Evolutionary conservation across 1,139 yeast species (phyloP).

Genomic region (Candida frijolesensis): DNA sequence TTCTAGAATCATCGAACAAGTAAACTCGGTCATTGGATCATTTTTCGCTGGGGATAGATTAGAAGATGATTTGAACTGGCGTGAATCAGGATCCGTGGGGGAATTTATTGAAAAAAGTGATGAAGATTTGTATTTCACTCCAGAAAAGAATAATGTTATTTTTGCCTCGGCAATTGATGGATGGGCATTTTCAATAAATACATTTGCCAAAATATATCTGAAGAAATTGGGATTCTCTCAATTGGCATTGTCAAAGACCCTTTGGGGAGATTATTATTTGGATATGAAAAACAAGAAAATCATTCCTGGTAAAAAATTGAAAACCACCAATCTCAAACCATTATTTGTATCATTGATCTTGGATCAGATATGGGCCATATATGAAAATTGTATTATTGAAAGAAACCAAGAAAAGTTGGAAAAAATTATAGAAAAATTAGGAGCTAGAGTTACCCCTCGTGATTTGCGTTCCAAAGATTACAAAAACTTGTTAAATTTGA

Average conservation of each 20-base stretch:
- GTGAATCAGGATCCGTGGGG: slow-evolving; percentile 60
- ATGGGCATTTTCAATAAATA: slow-evolving; percentile 94
- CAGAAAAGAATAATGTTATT: slow-evolving; percentile 87
- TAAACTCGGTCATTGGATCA: slow-evolving; percentile 91
- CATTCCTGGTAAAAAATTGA: slow-evolving; percentile 55
- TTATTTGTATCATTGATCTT: slow-evolving; percentile 84
- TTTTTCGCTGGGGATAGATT: slow-evolving; percentile 93
- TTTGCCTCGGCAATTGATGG: slow-evolving; percentile 96
- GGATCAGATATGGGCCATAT: slow-evolving; percentile 92
- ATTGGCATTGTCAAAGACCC: slow-evolving; percentile 74
- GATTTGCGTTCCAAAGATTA: slow-evolving; percentile 82
- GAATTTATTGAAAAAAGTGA: slow-evolving; percentile 79
- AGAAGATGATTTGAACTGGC: slow-evolving; percentile 85
- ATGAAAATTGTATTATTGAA: slow-evolving; percentile 66
- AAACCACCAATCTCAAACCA: slow-evolving; percentile 63
- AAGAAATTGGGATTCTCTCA: slow-evolving; percentile 84
- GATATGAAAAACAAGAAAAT: slow-evolving; percentile 91
- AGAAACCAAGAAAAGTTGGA: slow-evolving; percentile 72
- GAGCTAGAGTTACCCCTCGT: slow-evolving; percentile 69
- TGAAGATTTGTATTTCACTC: slow-evolving; percentile 83
- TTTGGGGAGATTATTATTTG: slow-evolving; percentile 93
- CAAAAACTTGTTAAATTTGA: slow-evolving; percentile 59
- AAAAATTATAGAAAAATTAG: slow-evolving; percentile 72
- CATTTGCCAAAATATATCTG: slow-evolving; percentile 85
- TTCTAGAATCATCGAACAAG: slow-evolving; percentile 81